Conservation (phyloP, 257 asterid genomes). For the Eustoma russellianum region DNA sequence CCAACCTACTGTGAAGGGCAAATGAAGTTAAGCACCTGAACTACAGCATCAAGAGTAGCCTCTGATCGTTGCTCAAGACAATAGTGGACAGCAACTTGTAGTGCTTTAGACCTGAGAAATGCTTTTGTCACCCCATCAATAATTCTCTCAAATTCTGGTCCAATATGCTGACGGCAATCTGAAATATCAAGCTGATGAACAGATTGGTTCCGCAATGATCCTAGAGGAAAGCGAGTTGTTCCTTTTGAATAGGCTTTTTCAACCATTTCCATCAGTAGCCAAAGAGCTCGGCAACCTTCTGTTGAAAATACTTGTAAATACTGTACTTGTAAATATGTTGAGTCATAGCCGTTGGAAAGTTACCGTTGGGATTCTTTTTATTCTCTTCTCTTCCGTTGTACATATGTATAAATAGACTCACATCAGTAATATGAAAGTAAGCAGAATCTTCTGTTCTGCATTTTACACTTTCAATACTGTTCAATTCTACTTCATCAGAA, state of each 20-base stretch:
- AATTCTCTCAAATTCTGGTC: constrained; percentile 39
- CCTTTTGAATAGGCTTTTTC: constrained; percentile 51
- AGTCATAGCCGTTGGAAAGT: too few relatives aligned
- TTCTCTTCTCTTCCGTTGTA: too few relatives aligned
- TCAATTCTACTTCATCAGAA: too few relatives aligned
- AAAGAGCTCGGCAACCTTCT: constrained; percentile 76
- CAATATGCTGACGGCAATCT: constrained; percentile 34
- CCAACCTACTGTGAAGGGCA: neutral
- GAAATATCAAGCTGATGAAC: constrained; percentile 40
- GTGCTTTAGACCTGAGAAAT: constrained; percentile 74
- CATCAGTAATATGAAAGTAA: too few relatives aligned
- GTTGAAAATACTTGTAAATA: too few relatives aligned
- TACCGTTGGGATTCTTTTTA: too few relatives aligned
- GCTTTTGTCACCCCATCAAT: constrained; percentile 59
- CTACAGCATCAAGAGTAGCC: constrained; percentile 51
- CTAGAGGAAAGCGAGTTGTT: constrained; percentile 45
- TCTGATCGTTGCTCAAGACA: constrained; percentile 90
- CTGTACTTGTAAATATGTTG: too few relatives aligned
- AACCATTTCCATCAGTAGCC: constrained; percentile 72
- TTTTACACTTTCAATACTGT: too few relatives aligned
- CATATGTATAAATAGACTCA: too few relatives aligned
- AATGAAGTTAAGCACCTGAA: constrained; percentile 49
- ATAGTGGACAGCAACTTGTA: constrained; percentile 75
- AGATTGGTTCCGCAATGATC: constrained; percentile 46
- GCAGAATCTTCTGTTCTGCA: too few relatives aligned